Evolutionary conservation across 1,284 basidiomycete species (phyloP), one percentile per base, ranked within the genome.

Genomic region (Cystobasidiaceae sp.): DNA sequence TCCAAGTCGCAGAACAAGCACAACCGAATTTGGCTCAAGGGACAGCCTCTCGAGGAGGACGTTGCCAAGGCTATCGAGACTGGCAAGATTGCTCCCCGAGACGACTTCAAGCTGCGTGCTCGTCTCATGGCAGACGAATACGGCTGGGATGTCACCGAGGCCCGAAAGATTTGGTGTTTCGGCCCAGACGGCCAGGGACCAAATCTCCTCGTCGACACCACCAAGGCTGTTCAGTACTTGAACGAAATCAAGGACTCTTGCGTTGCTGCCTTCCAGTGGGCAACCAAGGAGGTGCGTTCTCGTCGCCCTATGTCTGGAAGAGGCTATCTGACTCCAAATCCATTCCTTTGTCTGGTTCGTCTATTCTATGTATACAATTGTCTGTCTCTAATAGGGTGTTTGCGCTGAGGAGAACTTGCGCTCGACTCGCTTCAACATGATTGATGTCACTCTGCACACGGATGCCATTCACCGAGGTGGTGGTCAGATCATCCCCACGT

Each of bases 1-100:
- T 97, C 96, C 72, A 99, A 99, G 81, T 98, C 96, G 56, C 96
- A 97, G 82, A 98, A 99, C 85, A 99, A 99, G 86, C 96, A 98
- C 87, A 99, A 98, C 80, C 90, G 96, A 83, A 84, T 98, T 69
- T 98, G 88, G 79, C 85, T 88, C 72, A 93, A 92, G 83, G 94
- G 96, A 48, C 74, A 86, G 81, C 96, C 96, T 55, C 79, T 98
- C 69, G 91, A 90, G 39, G 96, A 98, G 78, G 93, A 97, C 79
- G 85, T 98, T 68, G 87, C 91, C 72, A 84, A 85, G 75, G 93
- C 91, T 71, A 97, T 99, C 75, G 94, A 98, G 80, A 75, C 74
- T 69, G 94, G 94, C 76, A 86, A 85, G 77, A 80, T 99, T 77
- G 89, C 76, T 79, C 79, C 94, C 64, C 90, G 96, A 79, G 96